A percentile compares a stretch with the other conserved stretches of the same genome.
phyloP scores from a whole-genome alignment of 352 stramenopile species.

The Albugo candida region DNA sequence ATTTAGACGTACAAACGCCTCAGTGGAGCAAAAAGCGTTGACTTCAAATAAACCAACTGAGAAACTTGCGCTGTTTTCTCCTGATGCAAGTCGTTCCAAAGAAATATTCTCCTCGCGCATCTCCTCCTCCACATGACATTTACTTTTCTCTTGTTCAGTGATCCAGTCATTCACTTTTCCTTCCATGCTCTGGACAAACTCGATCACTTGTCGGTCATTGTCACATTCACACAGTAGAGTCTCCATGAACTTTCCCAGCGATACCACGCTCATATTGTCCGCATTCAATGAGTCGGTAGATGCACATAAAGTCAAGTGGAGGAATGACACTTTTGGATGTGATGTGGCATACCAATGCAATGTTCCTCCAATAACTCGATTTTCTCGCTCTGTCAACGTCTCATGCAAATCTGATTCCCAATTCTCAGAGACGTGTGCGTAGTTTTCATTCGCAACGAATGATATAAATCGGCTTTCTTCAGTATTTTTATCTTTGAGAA shows the following conservation, averaged over 20 bases:
- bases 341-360: too few relatives aligned
- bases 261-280: too few relatives aligned
- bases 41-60: background rate
- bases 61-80: conserved; percentile 32
- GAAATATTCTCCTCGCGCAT: conserved; percentile 16
- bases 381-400: background rate
- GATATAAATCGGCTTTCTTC: background rate
- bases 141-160: conserved; percentile 84
- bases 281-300: too few relatives aligned
- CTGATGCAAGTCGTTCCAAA: conserved; percentile 4
- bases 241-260: too few relatives aligned
- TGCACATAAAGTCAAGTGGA: too few relatives aligned
- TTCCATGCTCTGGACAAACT: conserved; percentile 29
- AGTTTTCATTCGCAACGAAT: too few relatives aligned
- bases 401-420: background rate
- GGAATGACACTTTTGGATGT: too few relatives aligned
- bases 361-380: background rate
- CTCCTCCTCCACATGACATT: conserved; percentile 40
- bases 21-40: background rate
- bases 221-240: conserved; percentile 14
- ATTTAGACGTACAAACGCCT: conserved; percentile 12
- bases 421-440: background rate
- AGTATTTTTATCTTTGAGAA: conserved; percentile 30
- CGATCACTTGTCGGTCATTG: conserved; percentile 30
- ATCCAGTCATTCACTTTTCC: conserved; percentile 87